These are phyloP conservation scores for Pholiota molesta DNA, from an alignment of 768 basidiomycete species.

Conservation along the genomic window DNA sequence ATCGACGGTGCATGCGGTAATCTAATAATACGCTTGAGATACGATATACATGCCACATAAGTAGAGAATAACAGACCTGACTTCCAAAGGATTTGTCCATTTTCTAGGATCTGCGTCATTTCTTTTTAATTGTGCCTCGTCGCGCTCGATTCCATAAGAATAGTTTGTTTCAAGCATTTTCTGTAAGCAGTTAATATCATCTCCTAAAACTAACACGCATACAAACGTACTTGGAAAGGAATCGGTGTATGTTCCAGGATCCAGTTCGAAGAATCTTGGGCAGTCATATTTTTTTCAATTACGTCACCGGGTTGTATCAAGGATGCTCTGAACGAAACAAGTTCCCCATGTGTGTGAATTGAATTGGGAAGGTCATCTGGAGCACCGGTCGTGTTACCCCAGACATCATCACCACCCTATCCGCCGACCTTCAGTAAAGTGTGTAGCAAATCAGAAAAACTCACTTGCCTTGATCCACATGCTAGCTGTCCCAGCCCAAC, in stretches of 20 bases:
- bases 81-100: slow-evolving; percentile 92
- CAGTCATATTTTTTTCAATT: slow-evolving; percentile 71
- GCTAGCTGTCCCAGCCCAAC: slow-evolving; percentile 93
- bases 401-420: slow-evolving; percentile 81
- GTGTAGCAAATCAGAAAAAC: background rate
- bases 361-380: slow-evolving; percentile 72
- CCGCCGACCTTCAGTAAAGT: background rate
- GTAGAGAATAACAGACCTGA: slow-evolving; percentile 46
- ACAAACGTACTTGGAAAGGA: slow-evolving; percentile 68
- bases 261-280: slow-evolving; percentile 74
- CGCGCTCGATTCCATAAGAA: slow-evolving; percentile 84
- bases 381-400: slow-evolving; percentile 77
- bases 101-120: slow-evolving; percentile 80
- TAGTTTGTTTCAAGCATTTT: slow-evolving; percentile 87
- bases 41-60: background rate
- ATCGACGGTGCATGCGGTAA: slow-evolving; percentile 90
- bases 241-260: slow-evolving; percentile 81
- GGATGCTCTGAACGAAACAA: slow-evolving; percentile 74
- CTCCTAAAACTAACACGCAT: background rate
- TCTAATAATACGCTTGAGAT: slow-evolving; percentile 36
- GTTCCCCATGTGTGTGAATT: slow-evolving; percentile 73
- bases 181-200: slow-evolving; percentile 33
- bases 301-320: slow-evolving; percentile 23
- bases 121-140: slow-evolving; percentile 59
- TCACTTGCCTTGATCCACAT: slow-evolving; percentile 85